Base-by-base conservation (phyloP, 106 monocot genomes). In the Acorus gramineus region DNA sequence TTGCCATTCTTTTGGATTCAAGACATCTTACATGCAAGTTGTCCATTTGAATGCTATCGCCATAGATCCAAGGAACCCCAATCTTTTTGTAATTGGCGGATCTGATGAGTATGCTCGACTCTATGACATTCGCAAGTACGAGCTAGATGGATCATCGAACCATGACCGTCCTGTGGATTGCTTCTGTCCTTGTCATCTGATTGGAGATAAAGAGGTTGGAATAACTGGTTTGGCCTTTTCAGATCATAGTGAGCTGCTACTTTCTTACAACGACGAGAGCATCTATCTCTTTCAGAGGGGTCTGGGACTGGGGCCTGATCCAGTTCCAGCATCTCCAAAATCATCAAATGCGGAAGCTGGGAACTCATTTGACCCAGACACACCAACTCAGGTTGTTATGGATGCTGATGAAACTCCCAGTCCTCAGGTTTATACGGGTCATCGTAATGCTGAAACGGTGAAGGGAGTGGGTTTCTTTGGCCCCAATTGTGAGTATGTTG, bases 391-490 rank as follows among this genome's bases (percentile, higher is more conserved):
- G 28, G 28, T 1, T 28, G 28, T 1, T 28, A 0, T 28, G 28
- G 28, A 28, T 28, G 28, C 28, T 28, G 28, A 28, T 28, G 28
- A 28, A 28, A 28, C 28, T 28, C 28, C 28, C 28, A 28, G 28
- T 28, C 79, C 79, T 14, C 90, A 90, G 80, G 84, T 73, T 4
- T 95, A 84, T 70, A 66, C 66, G n/a, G 95, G 95, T 42, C 95
- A 87, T 58, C 77, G 86, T 53, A 95, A 95, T 76, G 73, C 78
- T 46, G 68, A 74, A 65, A 87, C 90, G 0, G 76, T 90, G 4
- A 90, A 94, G 68, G 82, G 86, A 10, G 80, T 84, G 56, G 80
- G 61, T 71, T 95, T 90, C 74, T 95, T 90, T 70, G 94, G 94
- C 42, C 86, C 82, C 6, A 78, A 58, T 54, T 80, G 87, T 64